Evolutionary conservation across 2,329 filamentous ascomycete species (phyloP).

Genomic region (Golovinomyces cichoracearum): DNA sequence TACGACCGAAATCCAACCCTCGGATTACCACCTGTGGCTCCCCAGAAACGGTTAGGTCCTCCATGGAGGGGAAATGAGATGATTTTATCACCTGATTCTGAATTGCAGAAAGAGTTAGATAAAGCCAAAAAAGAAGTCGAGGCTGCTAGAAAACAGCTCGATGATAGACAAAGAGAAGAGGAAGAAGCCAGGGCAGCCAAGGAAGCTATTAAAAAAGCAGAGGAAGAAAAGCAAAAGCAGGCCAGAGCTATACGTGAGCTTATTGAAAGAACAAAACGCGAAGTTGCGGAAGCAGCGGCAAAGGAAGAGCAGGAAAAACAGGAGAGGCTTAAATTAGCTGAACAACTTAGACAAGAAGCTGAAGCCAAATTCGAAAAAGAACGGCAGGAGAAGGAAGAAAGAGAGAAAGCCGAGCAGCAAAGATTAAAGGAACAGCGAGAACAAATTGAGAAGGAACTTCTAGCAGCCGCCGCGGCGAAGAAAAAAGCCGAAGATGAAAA

Average conservation of each 20-base stretch:
- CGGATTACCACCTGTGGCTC: constrained; percentile 5
- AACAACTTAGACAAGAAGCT: constrained; percentile 7
- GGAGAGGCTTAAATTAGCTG: constrained; percentile 7
- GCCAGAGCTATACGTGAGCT: constrained; percentile 8
- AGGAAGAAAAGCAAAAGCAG: constrained; percentile 20
- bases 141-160: constrained; percentile 17
- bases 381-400: constrained; percentile 5
- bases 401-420: constrained; percentile 5
- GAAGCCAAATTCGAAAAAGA: constrained; percentile 3
- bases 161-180: constrained; percentile 16
- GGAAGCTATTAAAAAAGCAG: constrained; percentile 22
- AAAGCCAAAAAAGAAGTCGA: constrained; percentile 26
- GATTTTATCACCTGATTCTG: constrained; percentile 9
- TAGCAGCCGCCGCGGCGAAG: constrained; percentile 4
- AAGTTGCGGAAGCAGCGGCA: constrained; percentile 4
- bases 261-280: constrained; percentile 6
- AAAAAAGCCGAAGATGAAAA: constrained; percentile 7
- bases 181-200: constrained; percentile 21
- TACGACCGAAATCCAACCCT: constrained; percentile 9
- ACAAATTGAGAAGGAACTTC: constrained; percentile 21
- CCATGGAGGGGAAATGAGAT: too few species aligned
- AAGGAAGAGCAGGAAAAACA: constrained; percentile 6
- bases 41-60: too few species aligned
- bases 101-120: constrained; percentile 27
- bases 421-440: constrained; percentile 8